These are phyloP conservation scores for Metschnikowia lunata DNA, from an alignment of 805 yeast species.

Conservation along the genomic window DNA sequence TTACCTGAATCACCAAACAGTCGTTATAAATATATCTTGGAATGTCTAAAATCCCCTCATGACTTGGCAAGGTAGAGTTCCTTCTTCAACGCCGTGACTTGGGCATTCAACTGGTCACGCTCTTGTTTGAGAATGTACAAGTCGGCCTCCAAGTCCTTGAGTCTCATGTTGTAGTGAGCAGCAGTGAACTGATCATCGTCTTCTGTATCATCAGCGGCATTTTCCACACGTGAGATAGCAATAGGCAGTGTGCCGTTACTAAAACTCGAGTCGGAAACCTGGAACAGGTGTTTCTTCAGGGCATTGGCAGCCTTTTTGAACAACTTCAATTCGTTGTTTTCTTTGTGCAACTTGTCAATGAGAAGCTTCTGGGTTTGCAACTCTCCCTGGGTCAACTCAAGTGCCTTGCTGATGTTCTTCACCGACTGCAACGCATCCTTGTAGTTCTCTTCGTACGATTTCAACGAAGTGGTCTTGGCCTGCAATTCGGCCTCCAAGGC, in stretches of 20 bases:
- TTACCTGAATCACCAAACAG: not conserved
- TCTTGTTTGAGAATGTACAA: constrained; percentile 77
- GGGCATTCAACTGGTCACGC: constrained; percentile 70
- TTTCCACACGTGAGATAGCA: constrained; percentile 12
- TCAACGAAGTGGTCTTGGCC: constrained; percentile 27
- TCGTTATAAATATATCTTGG: no score
- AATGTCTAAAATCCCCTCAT: not conserved
- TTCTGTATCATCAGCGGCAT: constrained; percentile 19
- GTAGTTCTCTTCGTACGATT: constrained; percentile 58
- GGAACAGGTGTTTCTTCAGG: constrained; percentile 9
- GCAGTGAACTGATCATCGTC: constrained; percentile 28
- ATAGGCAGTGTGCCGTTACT: constrained; percentile 1
- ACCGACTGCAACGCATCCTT: constrained; percentile 68
- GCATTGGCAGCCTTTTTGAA: constrained; percentile 42
- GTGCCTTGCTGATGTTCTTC: constrained; percentile 69
- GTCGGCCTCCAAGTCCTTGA: constrained; percentile 82
- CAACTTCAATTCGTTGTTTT: constrained; percentile 65
- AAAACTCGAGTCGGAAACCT: constrained; percentile 8
- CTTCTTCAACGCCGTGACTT: constrained; percentile 55
- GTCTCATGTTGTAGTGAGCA: constrained; percentile 68
- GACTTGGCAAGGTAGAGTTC: constrained; percentile 36
- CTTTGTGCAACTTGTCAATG: constrained; percentile 53
- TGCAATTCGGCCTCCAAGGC: constrained; percentile 28
- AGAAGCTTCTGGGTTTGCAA: constrained; percentile 53
- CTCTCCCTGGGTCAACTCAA: constrained; percentile 70